Evolutionary conservation across 805 yeast species (phyloP).

Genomic region (Komagataella pseudopastoris): DNA sequence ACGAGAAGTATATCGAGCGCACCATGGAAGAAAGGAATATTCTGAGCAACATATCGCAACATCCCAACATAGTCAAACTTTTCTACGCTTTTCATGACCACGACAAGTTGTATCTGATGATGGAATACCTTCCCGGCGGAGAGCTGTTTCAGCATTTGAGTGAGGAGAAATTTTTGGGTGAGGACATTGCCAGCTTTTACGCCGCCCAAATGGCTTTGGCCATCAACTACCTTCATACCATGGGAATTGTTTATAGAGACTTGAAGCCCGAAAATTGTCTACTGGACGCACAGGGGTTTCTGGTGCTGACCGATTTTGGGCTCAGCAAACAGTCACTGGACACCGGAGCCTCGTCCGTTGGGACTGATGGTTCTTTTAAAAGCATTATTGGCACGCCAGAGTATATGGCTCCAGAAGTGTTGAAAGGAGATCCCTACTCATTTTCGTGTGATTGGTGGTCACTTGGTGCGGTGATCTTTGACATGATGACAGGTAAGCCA

Average conservation of each 20-base stretch:
- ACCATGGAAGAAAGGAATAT: conserved; percentile 74
- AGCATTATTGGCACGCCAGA: conserved; percentile 69
- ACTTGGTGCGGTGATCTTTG: conserved; percentile 68
- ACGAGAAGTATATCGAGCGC: conserved; percentile 46
- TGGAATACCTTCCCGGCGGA: conserved; percentile 85
- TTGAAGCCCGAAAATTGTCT: conserved; percentile 85
- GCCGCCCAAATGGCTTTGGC: conserved; percentile 76
- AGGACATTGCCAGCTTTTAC: conserved; percentile 61
- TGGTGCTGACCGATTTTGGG: conserved; percentile 80
- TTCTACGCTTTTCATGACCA: conserved; percentile 78
- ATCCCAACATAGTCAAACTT: conserved; percentile 71
- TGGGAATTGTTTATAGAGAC: conserved; percentile 81
- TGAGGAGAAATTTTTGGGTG: conserved; percentile 31
- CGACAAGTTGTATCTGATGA: conserved; percentile 56
- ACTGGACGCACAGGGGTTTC: conserved; percentile 63
- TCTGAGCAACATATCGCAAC: conserved; percentile 41
- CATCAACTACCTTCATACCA: conserved; percentile 55
- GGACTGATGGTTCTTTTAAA: conserved; percentile 34
- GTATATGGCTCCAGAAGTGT: conserved; percentile 84
- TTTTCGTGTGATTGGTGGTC: conserved; percentile 89
- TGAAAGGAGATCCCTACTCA: conserved; percentile 66
- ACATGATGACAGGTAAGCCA: conserved; percentile 74
- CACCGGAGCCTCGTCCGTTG: conserved; percentile 26
- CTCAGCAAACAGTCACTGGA: conserved; percentile 36
- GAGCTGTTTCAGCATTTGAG: conserved; percentile 61